Conservation (phyloP, 805 yeast genomes). For the Saturnispora quitensis region DNA sequence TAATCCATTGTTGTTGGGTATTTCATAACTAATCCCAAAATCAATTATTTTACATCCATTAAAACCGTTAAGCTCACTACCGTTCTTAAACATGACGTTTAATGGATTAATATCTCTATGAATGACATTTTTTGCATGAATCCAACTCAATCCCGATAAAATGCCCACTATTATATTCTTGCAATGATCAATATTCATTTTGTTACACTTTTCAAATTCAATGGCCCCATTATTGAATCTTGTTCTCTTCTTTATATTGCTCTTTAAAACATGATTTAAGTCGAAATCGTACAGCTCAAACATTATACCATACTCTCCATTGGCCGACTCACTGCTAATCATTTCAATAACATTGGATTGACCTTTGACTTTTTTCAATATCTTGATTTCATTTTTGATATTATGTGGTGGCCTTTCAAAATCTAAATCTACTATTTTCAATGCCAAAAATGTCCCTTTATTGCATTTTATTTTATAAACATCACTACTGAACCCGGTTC, state of each 20-base stretch:
- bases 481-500: constrained; percentile 37
- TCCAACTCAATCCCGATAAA: constrained; percentile 43
- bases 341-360: constrained; percentile 10
- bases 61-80: constrained; percentile 7
- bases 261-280: constrained; percentile 28
- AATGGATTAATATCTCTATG: constrained; percentile 80
- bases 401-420: constrained; percentile 48
- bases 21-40: constrained; percentile 32
- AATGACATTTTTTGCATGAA: constrained; percentile 56
- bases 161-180: constrained; percentile 29
- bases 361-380: constrained; percentile 24
- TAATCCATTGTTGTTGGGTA: constrained; percentile 58
- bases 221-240: constrained; percentile 16
- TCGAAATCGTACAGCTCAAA: constrained; percentile 33
- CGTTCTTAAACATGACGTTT: constrained; percentile 34
- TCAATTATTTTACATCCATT: constrained; percentile 31
- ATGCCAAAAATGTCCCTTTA: constrained; percentile 26
- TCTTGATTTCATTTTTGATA: constrained; percentile 35
- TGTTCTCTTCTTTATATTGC: constrained; percentile 26
- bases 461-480: constrained; percentile 21
- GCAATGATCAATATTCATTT: constrained; percentile 12
- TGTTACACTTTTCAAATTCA: constrained; percentile 10
- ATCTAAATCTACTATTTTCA: constrained; percentile 41
- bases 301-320: constrained; percentile 32
- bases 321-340: constrained; percentile 11